Evolutionary conservation across 345 rosid genomes (phyloP), one percentile per base, ranked within the genome.

Genomic region (Abelmoschus esculentus): DNA sequence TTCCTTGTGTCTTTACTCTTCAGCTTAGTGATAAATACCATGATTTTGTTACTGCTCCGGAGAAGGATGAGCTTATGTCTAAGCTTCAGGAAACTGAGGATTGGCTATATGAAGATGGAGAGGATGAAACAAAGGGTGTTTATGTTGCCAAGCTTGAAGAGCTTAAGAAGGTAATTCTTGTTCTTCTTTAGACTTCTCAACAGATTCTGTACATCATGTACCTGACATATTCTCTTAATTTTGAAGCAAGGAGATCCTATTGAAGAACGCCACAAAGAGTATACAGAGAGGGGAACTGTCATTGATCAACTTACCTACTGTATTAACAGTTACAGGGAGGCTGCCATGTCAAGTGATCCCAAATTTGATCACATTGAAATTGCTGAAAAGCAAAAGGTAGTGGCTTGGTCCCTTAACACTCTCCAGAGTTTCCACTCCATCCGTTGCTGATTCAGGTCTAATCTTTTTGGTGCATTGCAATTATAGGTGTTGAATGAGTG

Each of bases 51-150:
- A 80, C 81, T 31, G 87, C 82, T 2, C 32, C 83, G 2, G 98
- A 90, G 73, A 90, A 85, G 75, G 97, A 91, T 62, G 86, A 82
- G 32, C 80, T 92, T 58, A 66, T 73, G 50, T 74, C 77, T 28
- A 90, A 72, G 75, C 89, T 95, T 55, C 97, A 95, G 83, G 87
- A 83, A 72, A 87, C 84, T 55, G 97, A 95, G 73, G 99, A 95
- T 80, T 95, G 98, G 98, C 72, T 95, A 66, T 95, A 95, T 61
- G 98, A 95, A 70, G 99, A 95, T 71, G 99, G 99, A 44, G 99
- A 95, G 68, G 99, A 95, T 77, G 99, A 95, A 82, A 91, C 98
- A 1, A 95, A 91, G 67, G 99, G 99, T 18, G 99, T 95, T 55
- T 95, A 95, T 69, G 70, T 90, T 77, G 90, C 97, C 5, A 95